A percentile compares a stretch with the other conserved stretches of the same genome.
Conservation (phyloP, 2,329 filamentous ascomycete genomes). For the Xylariaceae sp. region DNA sequence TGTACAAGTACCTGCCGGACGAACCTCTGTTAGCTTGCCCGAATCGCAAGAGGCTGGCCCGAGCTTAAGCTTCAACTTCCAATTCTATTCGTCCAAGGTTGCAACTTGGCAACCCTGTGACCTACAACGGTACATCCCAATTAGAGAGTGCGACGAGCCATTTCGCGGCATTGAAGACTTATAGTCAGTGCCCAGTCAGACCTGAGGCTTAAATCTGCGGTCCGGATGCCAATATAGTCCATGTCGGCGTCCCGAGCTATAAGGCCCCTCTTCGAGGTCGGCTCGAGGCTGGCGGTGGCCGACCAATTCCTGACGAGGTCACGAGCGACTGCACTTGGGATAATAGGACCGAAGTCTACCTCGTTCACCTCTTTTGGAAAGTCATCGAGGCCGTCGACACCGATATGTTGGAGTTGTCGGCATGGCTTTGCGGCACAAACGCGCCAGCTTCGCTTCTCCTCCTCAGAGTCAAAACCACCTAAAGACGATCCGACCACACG, state of each 20-base stretch:
- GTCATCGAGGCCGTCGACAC: slow-evolving; percentile 3
- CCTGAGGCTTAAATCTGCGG: too few species aligned
- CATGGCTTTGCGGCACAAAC: slow-evolving; percentile 17
- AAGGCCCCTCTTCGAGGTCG: slow-evolving; percentile 23
- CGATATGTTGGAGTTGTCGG: slow-evolving; percentile 27
- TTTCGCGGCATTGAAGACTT: too few species aligned
- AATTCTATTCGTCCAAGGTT: slow-evolving; percentile 1
- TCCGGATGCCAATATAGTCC: slow-evolving; percentile 6
- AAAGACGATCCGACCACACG: slow-evolving; percentile 7
- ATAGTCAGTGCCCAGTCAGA: too few species aligned
- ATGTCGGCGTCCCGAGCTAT: slow-evolving; percentile 27
- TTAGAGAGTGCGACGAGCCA: too few species aligned
- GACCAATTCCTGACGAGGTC: slow-evolving; percentile 25
- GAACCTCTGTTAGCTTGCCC: not conserved
- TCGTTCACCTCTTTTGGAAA: slow-evolving; percentile 9
- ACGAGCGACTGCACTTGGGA: slow-evolving; percentile 1
- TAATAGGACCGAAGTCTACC: slow-evolving; percentile 18
- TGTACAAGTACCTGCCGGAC: not conserved
- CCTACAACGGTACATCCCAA: too few species aligned
- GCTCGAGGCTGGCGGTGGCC: slow-evolving; percentile 24
- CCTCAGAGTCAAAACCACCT: slow-evolving; percentile 27
- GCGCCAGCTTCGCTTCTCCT: slow-evolving; percentile 24
- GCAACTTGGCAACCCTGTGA: too few species aligned
- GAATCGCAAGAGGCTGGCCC: too few species aligned
- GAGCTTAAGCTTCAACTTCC: slow-evolving; percentile 3